Base-by-base conservation (phyloP, 495 filamentous ascomycete species). In the Aspergillus ostianus region DNA sequence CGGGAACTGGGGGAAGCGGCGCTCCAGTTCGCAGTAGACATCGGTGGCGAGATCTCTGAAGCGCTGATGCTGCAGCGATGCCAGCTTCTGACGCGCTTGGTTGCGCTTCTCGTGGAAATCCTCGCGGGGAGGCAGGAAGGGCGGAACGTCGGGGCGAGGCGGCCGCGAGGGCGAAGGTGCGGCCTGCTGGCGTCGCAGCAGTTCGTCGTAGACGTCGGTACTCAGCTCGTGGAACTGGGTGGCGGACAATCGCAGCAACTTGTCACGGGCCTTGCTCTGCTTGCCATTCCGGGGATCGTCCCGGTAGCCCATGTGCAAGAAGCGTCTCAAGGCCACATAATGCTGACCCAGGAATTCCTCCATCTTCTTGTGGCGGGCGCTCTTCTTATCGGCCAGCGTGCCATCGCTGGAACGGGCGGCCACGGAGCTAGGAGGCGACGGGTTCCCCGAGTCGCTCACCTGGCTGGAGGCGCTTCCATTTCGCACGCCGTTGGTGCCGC, bases 71-170 rank as follows among this genome's bases (percentile, higher is more conserved):
- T 91, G 90, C 8, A 98, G 83, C 0, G 91, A 94, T 2, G 91
- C 90, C 15, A 98, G 86, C 72, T 94, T 97, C 75, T 96, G 90
- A 51, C 94, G 84, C 7, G 94, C 94, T 71, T 97, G 92, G 69
- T 98, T 98, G 51, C 94, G 87, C 75, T 98, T 98, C 20, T 91
- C 91, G 75, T 98, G 95, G 75, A 97, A 98, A 57, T 88, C 88
- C 19, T 85, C 78, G 69, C 92, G 92, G 6, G 94, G 90, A 19
- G 90, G 78, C 10, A 98, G 81, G 69, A 84, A 93, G 19, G 84
- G 79, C 13, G 91, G 91, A 4, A 84, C 71, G 60, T 82, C 79
- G 18, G 67, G 67, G 27, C 84, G 82, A 45, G 80, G 84, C 8
- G 76, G 79, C 2, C 73, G 70, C 29, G 80, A 78, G 56, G 83